phyloP scores from a whole-genome alignment of 192 early-diverging fungal species.

The Coemansia sp. region DNA sequence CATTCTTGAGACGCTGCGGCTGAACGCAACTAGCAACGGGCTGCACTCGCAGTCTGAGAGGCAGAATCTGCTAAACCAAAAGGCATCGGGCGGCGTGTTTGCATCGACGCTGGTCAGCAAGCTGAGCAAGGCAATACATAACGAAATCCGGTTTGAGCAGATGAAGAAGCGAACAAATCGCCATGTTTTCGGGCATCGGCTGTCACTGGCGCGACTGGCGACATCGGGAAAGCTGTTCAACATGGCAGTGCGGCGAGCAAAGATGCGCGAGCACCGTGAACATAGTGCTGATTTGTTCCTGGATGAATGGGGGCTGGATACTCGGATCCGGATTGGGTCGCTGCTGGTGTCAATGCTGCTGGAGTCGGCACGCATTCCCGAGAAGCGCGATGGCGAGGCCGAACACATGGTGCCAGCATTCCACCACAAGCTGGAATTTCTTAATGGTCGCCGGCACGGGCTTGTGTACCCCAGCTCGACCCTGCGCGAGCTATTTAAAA shows the following conservation, averaged over 20 bases:
- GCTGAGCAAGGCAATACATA: constrained; percentile 77
- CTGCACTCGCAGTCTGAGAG: background rate
- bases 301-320: constrained; percentile 60
- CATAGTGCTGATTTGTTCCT: constrained; percentile 29
- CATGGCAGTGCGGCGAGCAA: constrained; percentile 70
- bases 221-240: constrained; percentile 78
- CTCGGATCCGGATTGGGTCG: constrained; percentile 61
- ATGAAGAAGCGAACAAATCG: constrained; percentile 69
- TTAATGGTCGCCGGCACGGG: constrained; percentile 67
- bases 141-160: constrained; percentile 77
- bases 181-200: constrained; percentile 54
- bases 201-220: constrained; percentile 69
- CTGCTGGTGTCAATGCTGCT: constrained; percentile 63
- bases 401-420: constrained; percentile 74
- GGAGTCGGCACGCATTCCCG: constrained; percentile 69
- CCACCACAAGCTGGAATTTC: constrained; percentile 64
- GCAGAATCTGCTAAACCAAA: constrained; percentile 18
- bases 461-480: constrained; percentile 68
- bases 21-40: constrained; percentile 25
- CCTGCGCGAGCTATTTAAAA: constrained; percentile 68
- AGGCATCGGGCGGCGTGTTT: constrained; percentile 46
- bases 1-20: constrained; percentile 76
- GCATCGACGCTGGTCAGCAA: constrained; percentile 48
- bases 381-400: constrained; percentile 60
- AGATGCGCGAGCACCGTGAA: constrained; percentile 60